Conservation (phyloP, 2,329 filamentous ascomycete species). For the Colletotrichum incanum region DNA sequence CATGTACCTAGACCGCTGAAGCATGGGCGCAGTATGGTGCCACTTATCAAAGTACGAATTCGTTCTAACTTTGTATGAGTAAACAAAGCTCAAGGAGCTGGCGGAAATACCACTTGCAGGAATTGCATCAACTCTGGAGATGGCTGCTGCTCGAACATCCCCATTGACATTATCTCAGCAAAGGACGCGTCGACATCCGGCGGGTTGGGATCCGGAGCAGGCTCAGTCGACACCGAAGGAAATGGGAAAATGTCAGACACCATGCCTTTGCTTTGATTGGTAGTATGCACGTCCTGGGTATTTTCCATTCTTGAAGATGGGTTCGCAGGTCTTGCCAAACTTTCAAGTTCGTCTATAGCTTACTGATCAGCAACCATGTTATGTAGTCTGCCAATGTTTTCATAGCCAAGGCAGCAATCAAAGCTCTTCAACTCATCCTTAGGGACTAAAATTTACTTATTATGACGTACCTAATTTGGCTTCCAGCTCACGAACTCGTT, state of each 20-base stretch:
- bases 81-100: not conserved
- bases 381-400: constrained; percentile 19
- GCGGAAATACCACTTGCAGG: constrained; percentile 44
- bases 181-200: constrained; percentile 28
- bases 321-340: constrained; percentile 43
- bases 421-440: not conserved
- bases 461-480: constrained; percentile 7
- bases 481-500: constrained; percentile 50
- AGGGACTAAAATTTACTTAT: not conserved
- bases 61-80: constrained; percentile 20
- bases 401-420: not conserved
- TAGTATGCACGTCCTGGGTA: constrained; percentile 42
- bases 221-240: not conserved
- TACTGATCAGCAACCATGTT: constrained; percentile 44
- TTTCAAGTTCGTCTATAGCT: constrained; percentile 4
- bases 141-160: constrained; percentile 51
- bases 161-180: constrained; percentile 46
- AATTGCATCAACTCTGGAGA: constrained; percentile 48
- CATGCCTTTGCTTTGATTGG: constrained; percentile 40
- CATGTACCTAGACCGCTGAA: constrained; percentile 42
- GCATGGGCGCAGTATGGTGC: constrained; percentile 43
- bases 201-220: constrained; percentile 17
- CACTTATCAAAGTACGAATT: constrained; percentile 46
- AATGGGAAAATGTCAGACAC: not conserved
- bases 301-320: not conserved